phyloP scores from a whole-genome alignment of 345 rosid genomes.

The Ceriops zippeliana region DNA sequence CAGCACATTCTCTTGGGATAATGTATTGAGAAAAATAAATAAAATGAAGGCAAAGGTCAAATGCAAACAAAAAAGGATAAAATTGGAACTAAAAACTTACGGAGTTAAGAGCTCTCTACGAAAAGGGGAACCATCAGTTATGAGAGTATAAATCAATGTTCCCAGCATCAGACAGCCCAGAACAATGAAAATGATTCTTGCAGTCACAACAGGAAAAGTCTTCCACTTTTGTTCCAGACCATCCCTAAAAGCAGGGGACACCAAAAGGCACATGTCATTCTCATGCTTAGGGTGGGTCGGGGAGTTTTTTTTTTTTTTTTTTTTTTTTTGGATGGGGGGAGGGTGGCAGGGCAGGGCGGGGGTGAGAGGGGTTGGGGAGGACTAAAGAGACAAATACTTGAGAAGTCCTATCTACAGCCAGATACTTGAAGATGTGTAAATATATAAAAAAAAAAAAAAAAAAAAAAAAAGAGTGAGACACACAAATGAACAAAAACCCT shows the following conservation, averaged over 20 bases:
- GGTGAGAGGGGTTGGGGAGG: too few species aligned
- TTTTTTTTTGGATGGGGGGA: too few species aligned
- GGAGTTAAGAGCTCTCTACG: slow-evolving; percentile 76
- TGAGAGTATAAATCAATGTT: slow-evolving; percentile 62
- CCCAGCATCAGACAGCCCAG: slow-evolving; percentile 69
- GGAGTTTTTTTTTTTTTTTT: too few species aligned
- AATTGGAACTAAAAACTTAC: slow-evolving; percentile 39
- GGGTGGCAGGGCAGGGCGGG: background rate
- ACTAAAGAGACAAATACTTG: too few species aligned
- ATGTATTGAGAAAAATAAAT: background rate
- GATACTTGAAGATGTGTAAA: too few species aligned
- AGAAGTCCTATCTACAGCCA: too few species aligned
- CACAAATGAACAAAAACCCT: background rate
- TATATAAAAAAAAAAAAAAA: too few species aligned
- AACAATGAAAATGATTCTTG: slow-evolving; percentile 53
- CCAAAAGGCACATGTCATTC: slow-evolving; percentile 1
- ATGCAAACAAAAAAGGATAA: background rate
- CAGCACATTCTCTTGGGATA: background rate
- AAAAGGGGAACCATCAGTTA: slow-evolving; percentile 81
- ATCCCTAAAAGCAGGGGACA: slow-evolving; percentile 35
- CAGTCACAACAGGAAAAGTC: slow-evolving; percentile 44
- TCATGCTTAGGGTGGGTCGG: too few species aligned
- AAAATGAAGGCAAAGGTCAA: background rate
- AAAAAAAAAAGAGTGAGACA: too few species aligned
- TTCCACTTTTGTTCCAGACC: slow-evolving; percentile 37